Conservation (phyloP, 331 rosid genomes). For the Spiraea crenata region DNA sequence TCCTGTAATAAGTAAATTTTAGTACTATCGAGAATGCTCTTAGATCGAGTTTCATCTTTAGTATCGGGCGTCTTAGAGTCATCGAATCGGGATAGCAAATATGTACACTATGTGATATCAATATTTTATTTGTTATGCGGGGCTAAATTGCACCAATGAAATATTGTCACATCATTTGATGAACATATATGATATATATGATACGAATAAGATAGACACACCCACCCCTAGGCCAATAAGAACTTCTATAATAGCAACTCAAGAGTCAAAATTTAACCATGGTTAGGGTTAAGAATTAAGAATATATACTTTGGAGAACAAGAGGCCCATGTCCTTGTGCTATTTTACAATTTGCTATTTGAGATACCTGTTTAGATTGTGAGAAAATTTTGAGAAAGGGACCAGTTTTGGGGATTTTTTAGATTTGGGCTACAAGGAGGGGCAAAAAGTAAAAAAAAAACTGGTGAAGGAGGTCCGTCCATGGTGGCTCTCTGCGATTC, state of each 20-base stretch:
- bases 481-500: constrained; percentile 38
- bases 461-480: constrained; percentile 33
- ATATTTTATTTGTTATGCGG: not conserved
- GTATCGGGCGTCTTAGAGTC: not conserved
- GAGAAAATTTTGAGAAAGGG: constrained; percentile 30
- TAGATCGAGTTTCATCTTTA: not conserved
- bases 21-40: too few species aligned
- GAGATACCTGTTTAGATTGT: constrained; percentile 9
- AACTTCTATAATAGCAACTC: not conserved
- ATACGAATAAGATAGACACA: not conserved
- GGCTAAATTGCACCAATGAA: not conserved
- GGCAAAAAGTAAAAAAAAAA: constrained; percentile 26
- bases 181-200: not conserved
- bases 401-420: constrained; percentile 30
- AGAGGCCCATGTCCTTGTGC: constrained; percentile 14
- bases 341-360: constrained; percentile 4
- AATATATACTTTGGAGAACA: constrained; percentile 10
- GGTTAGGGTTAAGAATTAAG: constrained; percentile 5
- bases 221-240: not conserved
- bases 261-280: constrained; percentile 27
- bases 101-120: not conserved
- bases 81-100: not conserved
- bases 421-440: constrained; percentile 31
- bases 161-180: not conserved
- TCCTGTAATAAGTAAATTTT: not conserved